Evolutionary conservation across 2,329 filamentous ascomycete species (phyloP).

Genomic region (Raffaelea deltoideospora): DNA sequence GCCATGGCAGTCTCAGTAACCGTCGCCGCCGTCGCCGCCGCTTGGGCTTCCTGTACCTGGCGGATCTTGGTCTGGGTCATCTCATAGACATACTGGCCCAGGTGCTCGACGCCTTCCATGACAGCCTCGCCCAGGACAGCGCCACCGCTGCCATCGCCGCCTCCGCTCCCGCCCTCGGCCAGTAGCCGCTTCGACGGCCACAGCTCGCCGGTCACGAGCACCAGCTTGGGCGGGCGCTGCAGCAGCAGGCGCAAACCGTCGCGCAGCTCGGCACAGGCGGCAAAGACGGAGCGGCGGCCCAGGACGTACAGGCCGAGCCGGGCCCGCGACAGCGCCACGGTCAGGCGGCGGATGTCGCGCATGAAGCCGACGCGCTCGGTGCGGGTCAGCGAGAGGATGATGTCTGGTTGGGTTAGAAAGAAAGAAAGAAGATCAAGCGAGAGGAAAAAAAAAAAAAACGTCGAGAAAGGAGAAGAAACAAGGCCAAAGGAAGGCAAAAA

Average conservation of each 20-base stretch:
- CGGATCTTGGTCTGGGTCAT: slow-evolving; percentile 60
- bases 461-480: background rate
- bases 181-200: slow-evolving; percentile 49
- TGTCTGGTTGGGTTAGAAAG: slow-evolving; percentile 40
- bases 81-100: slow-evolving; percentile 91
- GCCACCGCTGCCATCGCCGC: slow-evolving; percentile 46
- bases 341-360: slow-evolving; percentile 82
- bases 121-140: slow-evolving; percentile 41
- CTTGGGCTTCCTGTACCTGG: slow-evolving; percentile 27
- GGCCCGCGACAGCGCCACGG: slow-evolving; percentile 85
- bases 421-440: background rate
- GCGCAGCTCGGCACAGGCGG: slow-evolving; percentile 73
- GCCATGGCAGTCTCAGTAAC: too few species aligned
- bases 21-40: background rate
- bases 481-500: background rate
- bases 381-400: slow-evolving; percentile 84
- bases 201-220: slow-evolving; percentile 73
- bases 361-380: slow-evolving; percentile 85
- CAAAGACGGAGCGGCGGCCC: slow-evolving; percentile 76
- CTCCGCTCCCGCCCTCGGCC: slow-evolving; percentile 29
- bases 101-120: slow-evolving; percentile 86
- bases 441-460: background rate
- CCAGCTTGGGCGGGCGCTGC: slow-evolving; percentile 63
- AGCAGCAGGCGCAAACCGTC: slow-evolving; percentile 73
- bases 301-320: slow-evolving; percentile 85